phyloP scores from a whole-genome alignment of 1,284 basidiomycete species.

The Sporisorium sorghi region DNA sequence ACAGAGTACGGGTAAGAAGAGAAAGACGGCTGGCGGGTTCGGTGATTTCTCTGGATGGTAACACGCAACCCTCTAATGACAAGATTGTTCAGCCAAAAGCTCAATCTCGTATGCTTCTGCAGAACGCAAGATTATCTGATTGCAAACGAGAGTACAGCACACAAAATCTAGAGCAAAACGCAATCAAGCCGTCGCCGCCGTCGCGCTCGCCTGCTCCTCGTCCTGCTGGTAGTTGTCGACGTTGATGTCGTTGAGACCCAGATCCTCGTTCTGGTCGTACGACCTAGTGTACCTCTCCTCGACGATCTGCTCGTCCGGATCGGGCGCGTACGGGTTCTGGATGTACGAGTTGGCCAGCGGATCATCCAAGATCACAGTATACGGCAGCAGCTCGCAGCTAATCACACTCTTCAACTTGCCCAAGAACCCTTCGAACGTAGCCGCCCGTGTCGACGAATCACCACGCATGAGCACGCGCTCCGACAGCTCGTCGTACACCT shows the following conservation, averaged over 20 bases:
- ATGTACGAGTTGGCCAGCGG: constrained; percentile 95
- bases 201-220: not conserved
- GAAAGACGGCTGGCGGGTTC: constrained; percentile 36
- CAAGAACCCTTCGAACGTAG: constrained; percentile 75
- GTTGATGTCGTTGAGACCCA: constrained; percentile 96
- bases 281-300: constrained; percentile 84
- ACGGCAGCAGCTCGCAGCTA: constrained; percentile 60
- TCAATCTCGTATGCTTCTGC: not conserved
- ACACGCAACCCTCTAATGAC: not conserved
- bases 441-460: constrained; percentile 73
- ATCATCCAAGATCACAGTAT: constrained; percentile 91
- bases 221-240: constrained; percentile 71
- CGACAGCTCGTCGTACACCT: constrained; percentile 93
- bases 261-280: constrained; percentile 92
- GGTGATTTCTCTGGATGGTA: constrained; percentile 65
- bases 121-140: not conserved
- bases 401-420: constrained; percentile 73
- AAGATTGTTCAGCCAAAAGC: not conserved
- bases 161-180: not conserved
- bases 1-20: constrained; percentile 15
- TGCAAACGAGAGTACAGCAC: not conserved
- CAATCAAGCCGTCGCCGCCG: too few relatives aligned
- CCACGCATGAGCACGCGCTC: constrained; percentile 85
- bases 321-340: constrained; percentile 81
- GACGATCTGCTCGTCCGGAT: constrained; percentile 72